Base-by-base conservation (phyloP, 495 filamentous ascomycete genomes). In the Trichocladium uniseriatum region DNA sequence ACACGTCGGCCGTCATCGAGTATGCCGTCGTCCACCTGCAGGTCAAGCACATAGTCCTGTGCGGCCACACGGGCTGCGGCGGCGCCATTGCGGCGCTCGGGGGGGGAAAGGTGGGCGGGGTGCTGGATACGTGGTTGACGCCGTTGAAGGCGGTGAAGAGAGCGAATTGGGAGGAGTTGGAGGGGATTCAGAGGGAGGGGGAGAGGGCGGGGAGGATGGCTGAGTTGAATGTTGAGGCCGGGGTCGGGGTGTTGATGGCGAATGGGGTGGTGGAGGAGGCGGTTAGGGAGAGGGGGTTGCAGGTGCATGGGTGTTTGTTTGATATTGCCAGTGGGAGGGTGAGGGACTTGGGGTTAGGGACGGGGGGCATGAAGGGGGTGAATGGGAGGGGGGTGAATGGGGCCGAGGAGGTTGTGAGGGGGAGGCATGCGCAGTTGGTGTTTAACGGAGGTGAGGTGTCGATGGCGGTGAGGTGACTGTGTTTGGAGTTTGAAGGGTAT, bases 31-130 rank as follows among this genome's bases (percentile, higher is more conserved):
- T 56, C 24, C 69, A 82, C 59, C 73, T 95, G 28, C 80, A 81
- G 41, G 88, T 95, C 54, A 76, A 85, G 66, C 85, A 90, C 65
- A 72, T 95, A 31, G 79, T 95, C 38, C 75, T 95, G 19, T 90
- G 84, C 68, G 89, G 89, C 0, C 89, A 95, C 70, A 84, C 85
- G 2, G 66, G 67, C 42, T 95, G 89, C 69, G 89, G 89, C 15
- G 89, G 89, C 16, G 84, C 84, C 1, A 74, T 71, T 0, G 88
- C 81, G 0, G 78, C 86, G 0, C 71, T 94, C 42, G 70, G 72
- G 11, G 81, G 87, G 60, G 63, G 66, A 46, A 78, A 81, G 44
- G 67, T 94, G 18, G 88, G 87, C 4, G 78, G 75, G 15, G 73
- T 86, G n/a, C 66, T 94, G 41, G 88, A 94, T 63, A 80, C 80